Evolutionary conservation across 257 asterid genomes (phyloP).

Genomic region (Solanum appendiculatum): DNA sequence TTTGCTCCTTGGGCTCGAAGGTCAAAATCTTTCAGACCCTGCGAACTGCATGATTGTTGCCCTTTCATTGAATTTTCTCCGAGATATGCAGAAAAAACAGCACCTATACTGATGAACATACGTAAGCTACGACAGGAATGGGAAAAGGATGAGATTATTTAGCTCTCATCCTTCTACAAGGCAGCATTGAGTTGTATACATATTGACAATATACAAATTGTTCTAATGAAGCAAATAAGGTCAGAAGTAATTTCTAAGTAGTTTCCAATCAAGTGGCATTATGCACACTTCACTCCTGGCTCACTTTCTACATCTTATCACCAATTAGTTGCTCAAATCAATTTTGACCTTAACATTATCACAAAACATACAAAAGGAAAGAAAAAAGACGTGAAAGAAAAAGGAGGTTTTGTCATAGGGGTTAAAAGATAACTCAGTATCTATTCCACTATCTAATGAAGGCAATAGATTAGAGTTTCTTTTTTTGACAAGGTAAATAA

Average conservation of each 20-base stretch:
- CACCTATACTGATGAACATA: constrained; percentile 28
- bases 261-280: background rate
- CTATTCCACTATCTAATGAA: background rate
- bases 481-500: background rate
- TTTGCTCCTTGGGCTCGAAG: constrained; percentile 34
- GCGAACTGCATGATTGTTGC: constrained; percentile 16
- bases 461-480: background rate
- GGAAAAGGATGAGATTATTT: background rate
- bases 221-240: background rate
- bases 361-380: background rate
- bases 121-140: background rate
- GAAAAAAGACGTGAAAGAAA: background rate
- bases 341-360: background rate
- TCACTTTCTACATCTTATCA: background rate
- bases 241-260: background rate
- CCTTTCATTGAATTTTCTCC: constrained; percentile 40
- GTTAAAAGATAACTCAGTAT: background rate
- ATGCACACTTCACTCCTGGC: background rate
- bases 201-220: background rate
- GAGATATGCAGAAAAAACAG: constrained; percentile 43
- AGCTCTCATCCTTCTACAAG: background rate
- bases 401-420: background rate
- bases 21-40: constrained; percentile 5
- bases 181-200: background rate
- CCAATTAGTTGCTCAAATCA: background rate